Conservation (phyloP, 768 basidiomycete species). For the Kondoa malvinella region DNA sequence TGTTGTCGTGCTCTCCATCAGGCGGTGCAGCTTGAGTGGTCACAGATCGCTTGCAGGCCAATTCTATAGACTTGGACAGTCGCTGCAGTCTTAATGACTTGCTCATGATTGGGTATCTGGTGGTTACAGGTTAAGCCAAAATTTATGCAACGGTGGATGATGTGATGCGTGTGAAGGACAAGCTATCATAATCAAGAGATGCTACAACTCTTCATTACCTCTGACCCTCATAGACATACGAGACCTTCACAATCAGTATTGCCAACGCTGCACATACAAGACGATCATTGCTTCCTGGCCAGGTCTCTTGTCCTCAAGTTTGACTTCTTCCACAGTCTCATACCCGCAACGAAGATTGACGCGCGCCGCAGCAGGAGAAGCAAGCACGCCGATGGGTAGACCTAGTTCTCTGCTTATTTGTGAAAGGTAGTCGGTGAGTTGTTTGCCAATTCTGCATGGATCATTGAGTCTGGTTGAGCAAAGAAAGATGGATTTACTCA, state of each 20-base stretch:
- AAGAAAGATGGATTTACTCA: too few species aligned
- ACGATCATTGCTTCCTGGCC: not conserved
- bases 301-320: not conserved
- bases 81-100: not conserved
- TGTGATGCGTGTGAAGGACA: too few species aligned
- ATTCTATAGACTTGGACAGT: not conserved
- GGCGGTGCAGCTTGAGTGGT: not conserved
- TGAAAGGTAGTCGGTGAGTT: not conserved
- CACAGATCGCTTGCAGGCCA: not conserved
- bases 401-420: not conserved
- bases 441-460: not conserved
- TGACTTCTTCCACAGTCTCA: not conserved
- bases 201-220: too few species aligned
- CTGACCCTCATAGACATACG: too few species aligned
- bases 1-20: not conserved
- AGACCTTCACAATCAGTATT: too few species aligned
- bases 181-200: too few species aligned
- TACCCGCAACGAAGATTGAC: not conserved
- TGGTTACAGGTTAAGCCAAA: too few species aligned
- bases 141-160: too few species aligned
- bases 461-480: too few species aligned
- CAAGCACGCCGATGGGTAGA: not conserved
- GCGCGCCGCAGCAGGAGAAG: not conserved
- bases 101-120: not conserved
- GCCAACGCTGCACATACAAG: not conserved